Conservation (phyloP, 495 filamentous ascomycete species). For the Halenospora varia region DNA sequence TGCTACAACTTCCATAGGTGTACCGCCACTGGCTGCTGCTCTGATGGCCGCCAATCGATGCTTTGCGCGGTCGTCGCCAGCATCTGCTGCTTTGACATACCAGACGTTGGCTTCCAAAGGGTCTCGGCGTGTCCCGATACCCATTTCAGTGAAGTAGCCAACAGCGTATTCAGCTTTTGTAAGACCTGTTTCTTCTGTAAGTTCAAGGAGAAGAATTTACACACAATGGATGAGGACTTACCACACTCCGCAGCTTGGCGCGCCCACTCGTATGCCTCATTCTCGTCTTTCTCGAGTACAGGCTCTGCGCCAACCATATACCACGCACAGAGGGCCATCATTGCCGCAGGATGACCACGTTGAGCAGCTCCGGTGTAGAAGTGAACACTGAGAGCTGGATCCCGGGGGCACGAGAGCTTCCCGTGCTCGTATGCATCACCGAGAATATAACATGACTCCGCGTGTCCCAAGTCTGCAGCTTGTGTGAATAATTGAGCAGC, state of each 20-base stretch:
- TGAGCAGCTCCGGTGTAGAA: slow-evolving; percentile 95
- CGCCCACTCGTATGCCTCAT: slow-evolving; percentile 96
- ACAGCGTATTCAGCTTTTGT: slow-evolving; percentile 93
- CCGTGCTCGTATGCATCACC: slow-evolving; percentile 98
- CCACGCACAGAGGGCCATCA: slow-evolving; percentile 99
- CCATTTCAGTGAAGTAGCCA: slow-evolving; percentile 98
- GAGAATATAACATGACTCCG: slow-evolving; percentile 77
- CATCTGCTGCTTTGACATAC: slow-evolving; percentile 95
- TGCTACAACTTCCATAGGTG: slow-evolving; percentile 44
- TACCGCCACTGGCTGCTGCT: slow-evolving; percentile 74
- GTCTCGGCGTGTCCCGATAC: slow-evolving; percentile 91
- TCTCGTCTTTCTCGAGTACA: slow-evolving; percentile 88
- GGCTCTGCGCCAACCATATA: slow-evolving; percentile 95
- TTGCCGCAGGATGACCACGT: slow-evolving; percentile 76
- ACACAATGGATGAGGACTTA: slow-evolving; percentile 38
- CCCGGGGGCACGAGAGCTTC: slow-evolving; percentile 76
- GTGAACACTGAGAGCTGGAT: slow-evolving; percentile 92
- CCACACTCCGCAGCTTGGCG: slow-evolving; percentile 77
- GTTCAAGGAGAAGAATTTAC: slow-evolving; percentile 4
- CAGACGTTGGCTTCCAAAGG: slow-evolving; percentile 94
- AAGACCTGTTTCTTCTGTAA: slow-evolving; percentile 51
- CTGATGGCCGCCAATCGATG: slow-evolving; percentile 81
- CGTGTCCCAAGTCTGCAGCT: slow-evolving; percentile 85
- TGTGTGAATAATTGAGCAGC: slow-evolving; percentile 93
- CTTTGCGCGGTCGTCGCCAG: slow-evolving; percentile 85